These are phyloP conservation scores for Westerdykella sp. DNA, from an alignment of 2,329 filamentous ascomycete species.

Conservation along the genomic window DNA sequence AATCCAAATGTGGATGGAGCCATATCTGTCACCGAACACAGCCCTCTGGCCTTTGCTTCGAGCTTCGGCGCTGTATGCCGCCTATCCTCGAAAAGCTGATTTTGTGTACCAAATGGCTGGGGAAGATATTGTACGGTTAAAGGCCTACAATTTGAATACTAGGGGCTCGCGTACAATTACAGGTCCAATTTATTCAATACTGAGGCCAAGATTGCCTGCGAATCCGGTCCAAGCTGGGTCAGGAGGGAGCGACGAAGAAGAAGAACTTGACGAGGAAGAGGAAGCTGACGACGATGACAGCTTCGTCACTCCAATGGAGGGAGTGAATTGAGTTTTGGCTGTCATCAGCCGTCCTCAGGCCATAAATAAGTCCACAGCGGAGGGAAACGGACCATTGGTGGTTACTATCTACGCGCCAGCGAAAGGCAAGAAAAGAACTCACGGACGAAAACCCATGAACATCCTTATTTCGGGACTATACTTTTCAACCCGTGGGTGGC, in stretches of 20 bases:
- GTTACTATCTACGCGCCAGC: no score
- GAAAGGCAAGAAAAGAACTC: no score
- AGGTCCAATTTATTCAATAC: conserved; percentile 15
- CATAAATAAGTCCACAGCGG: no score
- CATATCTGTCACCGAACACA: conserved; percentile 8
- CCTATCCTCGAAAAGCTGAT: conserved; percentile 13
- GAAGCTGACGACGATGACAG: not conserved
- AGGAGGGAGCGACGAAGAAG: conserved; percentile 8
- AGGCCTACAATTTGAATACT: conserved; percentile 14
- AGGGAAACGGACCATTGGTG: no score
- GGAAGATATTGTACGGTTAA: conserved; percentile 35
- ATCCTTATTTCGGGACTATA: not conserved
- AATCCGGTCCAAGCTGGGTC: conserved; percentile 11
- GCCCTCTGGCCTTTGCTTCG: conserved; percentile 42
- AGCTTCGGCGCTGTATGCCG: conserved; percentile 40
- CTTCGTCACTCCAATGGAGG: not conserved
- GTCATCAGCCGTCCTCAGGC: not conserved
- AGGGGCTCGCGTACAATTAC: conserved; percentile 12
- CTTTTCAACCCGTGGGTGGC: not conserved
- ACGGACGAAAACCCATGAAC: not conserved
- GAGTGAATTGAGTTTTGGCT: not conserved
- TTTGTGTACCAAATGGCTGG: conserved; percentile 40
- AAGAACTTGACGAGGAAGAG: not conserved
- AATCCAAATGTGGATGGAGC: conserved; percentile 11
- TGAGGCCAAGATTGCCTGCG: conserved; percentile 31